These are phyloP conservation scores for Fusarium sp. DNA, from an alignment of 2,329 filamentous ascomycete species.

Conservation along the genomic window DNA sequence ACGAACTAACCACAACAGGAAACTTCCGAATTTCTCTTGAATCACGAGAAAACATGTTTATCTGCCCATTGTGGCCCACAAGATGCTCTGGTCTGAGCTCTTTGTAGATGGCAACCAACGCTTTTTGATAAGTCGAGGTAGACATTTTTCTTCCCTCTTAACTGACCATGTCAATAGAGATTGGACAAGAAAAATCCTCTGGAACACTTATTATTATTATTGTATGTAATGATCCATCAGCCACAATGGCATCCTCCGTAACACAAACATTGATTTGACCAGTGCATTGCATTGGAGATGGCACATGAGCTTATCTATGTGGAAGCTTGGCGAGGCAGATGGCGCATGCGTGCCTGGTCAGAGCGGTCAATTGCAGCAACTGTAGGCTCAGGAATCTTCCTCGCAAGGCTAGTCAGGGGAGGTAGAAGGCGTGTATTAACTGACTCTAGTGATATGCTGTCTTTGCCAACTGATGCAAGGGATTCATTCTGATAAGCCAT, in stretches of 20 bases:
- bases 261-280: neutral
- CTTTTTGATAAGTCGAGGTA: neutral
- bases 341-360: neutral
- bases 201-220: no score
- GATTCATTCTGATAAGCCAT: neutral
- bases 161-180: neutral
- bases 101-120: neutral
- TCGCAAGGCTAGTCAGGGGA: neutral
- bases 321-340: neutral
- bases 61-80: neutral
- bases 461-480: neutral
- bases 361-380: neutral
- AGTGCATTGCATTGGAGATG: neutral
- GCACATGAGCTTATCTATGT: neutral
- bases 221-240: no score
- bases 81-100: neutral
- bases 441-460: neutral
- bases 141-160: neutral
- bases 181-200: neutral
- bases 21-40: neutral
- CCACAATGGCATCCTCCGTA: neutral
- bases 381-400: neutral
- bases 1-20: neutral
- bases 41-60: neutral
- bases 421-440: neutral